Evolutionary conservation across 1,284 basidiomycete species (phyloP), one percentile per base, ranked within the genome.

Genomic region (Mrakiaceae sp.): DNA sequence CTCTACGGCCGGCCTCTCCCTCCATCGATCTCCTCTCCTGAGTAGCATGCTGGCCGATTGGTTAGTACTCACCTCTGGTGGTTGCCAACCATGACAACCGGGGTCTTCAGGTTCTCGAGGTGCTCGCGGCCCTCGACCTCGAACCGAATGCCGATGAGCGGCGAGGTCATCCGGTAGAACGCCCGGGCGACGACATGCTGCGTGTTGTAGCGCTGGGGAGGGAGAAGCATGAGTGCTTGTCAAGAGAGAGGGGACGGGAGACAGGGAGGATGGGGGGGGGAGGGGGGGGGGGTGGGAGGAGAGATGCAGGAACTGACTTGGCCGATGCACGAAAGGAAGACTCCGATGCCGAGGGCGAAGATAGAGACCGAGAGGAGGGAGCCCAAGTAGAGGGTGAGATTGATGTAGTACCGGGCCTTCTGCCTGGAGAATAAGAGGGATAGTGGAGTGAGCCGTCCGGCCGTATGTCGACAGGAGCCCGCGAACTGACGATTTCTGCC

Each of bases 91-190:
- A 95, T 75, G 12, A 99, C 84, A 1, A 84, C 82, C 39, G 89
- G 85, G 58, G 81, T 73, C 54, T 81, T 81, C 10, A 75, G 66
- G 73, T 79, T 58, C 67, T 73, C 60, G 60, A 98, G 79, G 73
- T 94, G 79, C 73, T 97, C 88, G 72, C 87, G 84, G 42, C 92
- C 93, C 74, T 97, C 91, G 46, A 98, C 82, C 62, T 85, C 81
- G 70, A 97, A 79, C 58, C 79, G 77, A 69, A 95, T 78, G 67
- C 86, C 87, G 58, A 94, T 74, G 3, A 86, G 74, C 11, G 83
- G 82, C 50, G 84, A 81, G 56, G 85, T 83, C 64, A 91, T 69
- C 62, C 75, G 71, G 79, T 95, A 92, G 79, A 98, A 98, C 54
- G 82, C 83, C 60, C 90, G 79, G 2, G 92, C 95, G 52, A 95